These are phyloP conservation scores for Cladosporium sphaerospermum DNA, from an alignment of 2,329 filamentous ascomycete species.

Conservation along the genomic window DNA sequence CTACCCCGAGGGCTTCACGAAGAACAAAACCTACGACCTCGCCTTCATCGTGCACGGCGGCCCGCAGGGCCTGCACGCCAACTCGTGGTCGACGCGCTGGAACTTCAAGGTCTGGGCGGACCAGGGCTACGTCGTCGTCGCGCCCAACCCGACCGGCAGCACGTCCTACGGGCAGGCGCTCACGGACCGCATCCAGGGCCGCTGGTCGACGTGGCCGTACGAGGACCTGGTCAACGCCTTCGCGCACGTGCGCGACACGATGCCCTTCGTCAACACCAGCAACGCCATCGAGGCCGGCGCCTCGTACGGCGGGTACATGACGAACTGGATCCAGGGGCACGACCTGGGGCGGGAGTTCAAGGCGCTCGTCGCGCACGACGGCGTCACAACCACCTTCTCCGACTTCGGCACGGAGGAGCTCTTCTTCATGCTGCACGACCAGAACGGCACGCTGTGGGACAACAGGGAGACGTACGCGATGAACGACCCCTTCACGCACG, in stretches of 20 bases:
- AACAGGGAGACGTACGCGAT: conserved; percentile 14
- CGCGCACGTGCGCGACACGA: conserved; percentile 17
- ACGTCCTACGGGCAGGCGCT: conserved; percentile 27
- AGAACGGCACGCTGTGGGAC: conserved; percentile 46
- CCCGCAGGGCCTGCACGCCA: conserved; percentile 23
- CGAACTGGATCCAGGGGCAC: conserved; percentile 72
- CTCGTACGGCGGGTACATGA: conserved; percentile 36
- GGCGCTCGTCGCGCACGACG: conserved; percentile 65
- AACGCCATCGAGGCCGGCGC: conserved; percentile 21
- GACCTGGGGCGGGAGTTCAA: conserved; percentile 79
- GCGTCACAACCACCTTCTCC: conserved; percentile 47
- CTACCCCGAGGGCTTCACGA: conserved; percentile 23
- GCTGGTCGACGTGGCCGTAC: conserved; percentile 21
- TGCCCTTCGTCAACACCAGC: conserved; percentile 21
- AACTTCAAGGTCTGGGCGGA: conserved; percentile 27
- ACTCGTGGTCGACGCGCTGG: conserved; percentile 25
- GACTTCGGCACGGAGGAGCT: conserved; percentile 45
- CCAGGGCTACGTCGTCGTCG: conserved; percentile 26
- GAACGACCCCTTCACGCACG: conserved; percentile 20
- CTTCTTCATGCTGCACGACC: conserved; percentile 47
- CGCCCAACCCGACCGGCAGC: conserved; percentile 25
- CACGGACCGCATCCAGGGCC: conserved; percentile 21
- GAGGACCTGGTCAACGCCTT: conserved; percentile 22
- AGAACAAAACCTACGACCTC: conserved; percentile 24
- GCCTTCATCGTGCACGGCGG: conserved; percentile 29